These are phyloP conservation scores for Theileria orientalis DNA, from an alignment of 169 alveolate species.

Conservation along the genomic window DNA sequence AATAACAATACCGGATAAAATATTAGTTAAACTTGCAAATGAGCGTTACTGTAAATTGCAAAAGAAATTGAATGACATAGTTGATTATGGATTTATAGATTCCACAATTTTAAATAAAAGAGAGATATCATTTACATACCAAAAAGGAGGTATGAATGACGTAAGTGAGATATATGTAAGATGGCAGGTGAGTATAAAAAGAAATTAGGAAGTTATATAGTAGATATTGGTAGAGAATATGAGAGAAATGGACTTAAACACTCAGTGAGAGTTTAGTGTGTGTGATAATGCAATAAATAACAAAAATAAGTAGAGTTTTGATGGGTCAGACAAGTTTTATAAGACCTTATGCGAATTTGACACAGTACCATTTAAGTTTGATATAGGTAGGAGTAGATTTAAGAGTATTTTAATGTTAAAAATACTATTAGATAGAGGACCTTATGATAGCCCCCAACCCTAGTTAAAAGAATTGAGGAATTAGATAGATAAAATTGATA, in stretches of 20 bases:
- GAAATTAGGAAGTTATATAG: neutral
- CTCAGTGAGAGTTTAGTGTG: no score
- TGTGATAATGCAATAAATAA: no score
- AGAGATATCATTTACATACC: conserved; percentile 55
- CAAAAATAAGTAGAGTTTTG: no score
- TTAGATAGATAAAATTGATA: no score
- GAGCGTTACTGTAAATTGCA: no score
- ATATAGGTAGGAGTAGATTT: conserved; percentile 62
- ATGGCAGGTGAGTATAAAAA: conserved; percentile 37
- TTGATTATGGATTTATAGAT: conserved; percentile 1
- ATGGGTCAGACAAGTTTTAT: conserved; percentile 27
- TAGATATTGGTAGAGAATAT: conserved; percentile 1
- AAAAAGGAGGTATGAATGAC: conserved; percentile 25
- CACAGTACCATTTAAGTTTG: conserved; percentile 60
- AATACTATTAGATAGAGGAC: neutral
- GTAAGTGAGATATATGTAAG: conserved; percentile 40
- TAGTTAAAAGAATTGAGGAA: no score
- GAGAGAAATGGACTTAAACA: no score
- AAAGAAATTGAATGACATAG: neutral
- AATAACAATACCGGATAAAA: neutral
- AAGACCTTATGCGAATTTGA: conserved; percentile 32
- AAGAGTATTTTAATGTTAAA: neutral
- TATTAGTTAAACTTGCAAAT: neutral
- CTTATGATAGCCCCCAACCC: no score
- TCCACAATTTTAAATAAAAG: conserved; percentile 42